Evolutionary conservation across 75 land plant genomes (phyloP).

Genomic region (Pinus albicaulis): DNA sequence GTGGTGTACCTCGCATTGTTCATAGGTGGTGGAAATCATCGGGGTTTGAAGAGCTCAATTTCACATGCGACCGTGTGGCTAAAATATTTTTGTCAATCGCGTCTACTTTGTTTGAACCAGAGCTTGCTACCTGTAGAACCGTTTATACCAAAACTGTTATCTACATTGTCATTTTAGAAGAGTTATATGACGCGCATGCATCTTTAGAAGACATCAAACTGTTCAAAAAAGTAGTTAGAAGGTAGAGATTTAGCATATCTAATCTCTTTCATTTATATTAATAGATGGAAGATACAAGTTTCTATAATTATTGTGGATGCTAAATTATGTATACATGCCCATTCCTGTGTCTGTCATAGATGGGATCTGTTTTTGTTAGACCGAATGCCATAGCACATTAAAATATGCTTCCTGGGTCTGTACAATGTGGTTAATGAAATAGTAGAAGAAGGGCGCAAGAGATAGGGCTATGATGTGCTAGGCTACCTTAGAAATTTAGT

Average conservation of each 20-base stretch:
- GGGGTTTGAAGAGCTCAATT: background rate
- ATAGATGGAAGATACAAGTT: background rate
- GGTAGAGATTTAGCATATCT: background rate
- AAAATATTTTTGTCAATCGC: constrained; percentile 14
- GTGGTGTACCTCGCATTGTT: background rate
- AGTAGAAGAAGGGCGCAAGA: constrained; percentile 7
- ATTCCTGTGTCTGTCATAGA: background rate
- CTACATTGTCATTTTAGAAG: constrained; percentile 4
- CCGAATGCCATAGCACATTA: background rate
- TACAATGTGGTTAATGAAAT: constrained; percentile 9
- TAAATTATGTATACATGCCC: too few species aligned
- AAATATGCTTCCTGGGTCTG: constrained; percentile 5
- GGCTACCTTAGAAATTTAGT: background rate
- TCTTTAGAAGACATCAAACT: constrained; percentile 6
- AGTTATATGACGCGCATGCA: constrained; percentile 11
- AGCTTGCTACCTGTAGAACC: constrained; percentile 5
- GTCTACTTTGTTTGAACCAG: constrained; percentile 14
- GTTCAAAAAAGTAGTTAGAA: constrained; percentile 7
- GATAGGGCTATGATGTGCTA: constrained; percentile 8
- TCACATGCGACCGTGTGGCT: background rate
- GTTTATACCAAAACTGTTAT: constrained; percentile 13
- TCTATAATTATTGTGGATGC: background rate
- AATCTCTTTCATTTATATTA: background rate
- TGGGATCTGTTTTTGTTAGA: constrained; percentile 30
- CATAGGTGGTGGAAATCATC: constrained; percentile 17